Conservation (phyloP, 805 yeast species). For the Hanseniaspora valbyensis region DNA sequence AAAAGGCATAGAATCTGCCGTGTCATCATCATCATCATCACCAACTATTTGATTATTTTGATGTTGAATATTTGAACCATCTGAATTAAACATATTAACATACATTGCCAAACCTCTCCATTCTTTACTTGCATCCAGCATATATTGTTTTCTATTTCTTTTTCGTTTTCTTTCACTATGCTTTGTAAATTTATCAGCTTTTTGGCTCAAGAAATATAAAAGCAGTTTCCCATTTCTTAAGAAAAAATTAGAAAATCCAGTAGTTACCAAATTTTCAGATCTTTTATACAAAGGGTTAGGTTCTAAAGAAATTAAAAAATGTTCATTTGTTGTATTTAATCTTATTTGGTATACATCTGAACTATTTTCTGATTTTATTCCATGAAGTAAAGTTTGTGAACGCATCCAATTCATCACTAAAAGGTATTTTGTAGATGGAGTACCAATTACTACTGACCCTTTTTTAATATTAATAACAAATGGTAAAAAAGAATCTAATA, state of each 20-base stretch:
- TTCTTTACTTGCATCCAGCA: conserved; percentile 23
- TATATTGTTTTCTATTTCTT: conserved; percentile 15
- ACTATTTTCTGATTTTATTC: conserved; percentile 36
- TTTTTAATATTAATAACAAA: conserved; percentile 46
- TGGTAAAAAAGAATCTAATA: conserved; percentile 40
- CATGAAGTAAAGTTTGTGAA: conserved; percentile 50
- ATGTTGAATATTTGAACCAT: background rate
- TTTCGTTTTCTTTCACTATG: conserved; percentile 9
- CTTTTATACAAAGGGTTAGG: conserved; percentile 59
- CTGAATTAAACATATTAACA: conserved; percentile 26
- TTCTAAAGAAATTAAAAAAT: conserved; percentile 49
- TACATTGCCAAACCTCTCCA: conserved; percentile 81
- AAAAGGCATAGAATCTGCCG: conserved; percentile 1
- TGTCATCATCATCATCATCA: conserved; percentile 21
- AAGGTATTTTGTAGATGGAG: conserved; percentile 62
- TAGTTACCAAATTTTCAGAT: background rate
- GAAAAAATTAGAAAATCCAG: conserved; percentile 20
- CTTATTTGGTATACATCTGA: conserved; percentile 48
- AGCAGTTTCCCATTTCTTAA: conserved; percentile 13
- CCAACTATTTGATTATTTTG: conserved; percentile 20
- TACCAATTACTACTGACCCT: conserved; percentile 73
- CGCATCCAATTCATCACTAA: conserved; percentile 48
- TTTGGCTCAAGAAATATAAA: background rate
- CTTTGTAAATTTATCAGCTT: background rate
- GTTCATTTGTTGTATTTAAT: conserved; percentile 36